Base-by-base conservation (phyloP, 306 rosid species). In the Hippophae gyantsensis region DNA sequence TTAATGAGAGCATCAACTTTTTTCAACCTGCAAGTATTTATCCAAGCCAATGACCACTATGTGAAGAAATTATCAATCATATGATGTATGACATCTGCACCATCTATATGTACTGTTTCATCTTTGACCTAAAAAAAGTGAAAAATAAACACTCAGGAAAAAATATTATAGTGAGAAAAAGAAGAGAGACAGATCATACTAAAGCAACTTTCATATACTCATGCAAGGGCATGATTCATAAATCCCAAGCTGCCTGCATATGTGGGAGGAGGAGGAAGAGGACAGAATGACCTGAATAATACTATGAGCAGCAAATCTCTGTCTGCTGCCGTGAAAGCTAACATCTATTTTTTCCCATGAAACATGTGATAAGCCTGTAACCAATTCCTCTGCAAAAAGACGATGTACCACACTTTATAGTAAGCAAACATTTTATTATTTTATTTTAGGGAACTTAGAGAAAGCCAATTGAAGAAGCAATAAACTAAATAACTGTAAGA, bases 261-360 rank as follows among this genome's bases (percentile, higher is more conserved):
- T 32, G 38, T 32, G 7, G 62, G 59, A 68, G 63, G 53, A 49
- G 18, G 46, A 12, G 7, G 23, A 18, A 18, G 23, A 18, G 23
- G 23, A 18, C 23, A 18, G 23, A 18, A 18, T 18, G 23, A 92
- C 99, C 97, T 93, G 99, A 73, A 93, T 88, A 67, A 93, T 69
- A 76, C 95, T 93, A 74, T 93, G 99, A 73, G 99, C 94, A 71
- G 99, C 95, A 81, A 82, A 86, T 64, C 85, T 80, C 23, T 69
- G 80, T 56, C 75, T 88, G 78, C 84, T 78, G 58, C 79, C 64
- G 62, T 79, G 99, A 64, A 93, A 93, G 76, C 95, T 88, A 75
- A 93, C 97, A 77, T 93, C 99, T 72, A 93, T 76, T 69, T 93
- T 93, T 68, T 93, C 90, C 99, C 99, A 93, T 7, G 95, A 84